phyloP scores from a whole-genome alignment of 2,329 filamentous ascomycete species.

The Chaetothyriales sp. region DNA sequence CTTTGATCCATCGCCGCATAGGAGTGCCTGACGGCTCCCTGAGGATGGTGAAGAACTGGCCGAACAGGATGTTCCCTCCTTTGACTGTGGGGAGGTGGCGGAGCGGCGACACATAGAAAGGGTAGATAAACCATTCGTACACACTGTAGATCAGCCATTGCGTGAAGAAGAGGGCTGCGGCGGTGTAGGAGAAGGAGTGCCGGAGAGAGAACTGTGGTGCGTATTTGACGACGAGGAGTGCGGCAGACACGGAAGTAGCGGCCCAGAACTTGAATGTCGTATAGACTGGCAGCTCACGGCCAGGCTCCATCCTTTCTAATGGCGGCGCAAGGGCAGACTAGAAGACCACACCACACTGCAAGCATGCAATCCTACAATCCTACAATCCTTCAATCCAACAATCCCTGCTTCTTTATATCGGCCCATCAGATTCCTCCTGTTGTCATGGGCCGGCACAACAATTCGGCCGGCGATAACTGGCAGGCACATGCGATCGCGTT shows the following conservation, averaged over 20 bases:
- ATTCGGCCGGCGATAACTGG: neutral
- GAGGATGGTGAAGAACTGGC: slow-evolving; percentile 28
- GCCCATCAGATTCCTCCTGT: neutral
- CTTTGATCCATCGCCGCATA: slow-evolving; percentile 37
- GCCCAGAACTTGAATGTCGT: slow-evolving; percentile 9
- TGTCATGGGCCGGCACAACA: neutral
- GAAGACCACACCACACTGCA: too few species aligned
- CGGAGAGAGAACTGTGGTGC: slow-evolving; percentile 20
- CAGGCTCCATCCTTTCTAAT: neutral
- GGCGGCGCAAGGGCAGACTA: neutral
- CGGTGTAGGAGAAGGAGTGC: slow-evolving; percentile 19
- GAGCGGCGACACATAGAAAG: slow-evolving; percentile 42
- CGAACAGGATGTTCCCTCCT: slow-evolving; percentile 31
- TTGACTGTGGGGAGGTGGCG: slow-evolving; percentile 40
- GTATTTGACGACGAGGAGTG: slow-evolving; percentile 11
- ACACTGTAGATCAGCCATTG: slow-evolving; percentile 17
- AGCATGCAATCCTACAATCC: too few species aligned
- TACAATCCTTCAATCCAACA: neutral
- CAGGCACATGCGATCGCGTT: neutral
- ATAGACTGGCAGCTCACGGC: neutral
- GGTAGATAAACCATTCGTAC: slow-evolving; percentile 38
- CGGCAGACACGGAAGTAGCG: slow-evolving; percentile 6
- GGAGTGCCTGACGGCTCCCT: slow-evolving; percentile 26
- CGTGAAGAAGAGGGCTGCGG: slow-evolving; percentile 14
- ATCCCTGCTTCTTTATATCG: neutral